phyloP scores from a whole-genome alignment of 345 rosid genomes.

The Corchorus capsularis region DNA sequence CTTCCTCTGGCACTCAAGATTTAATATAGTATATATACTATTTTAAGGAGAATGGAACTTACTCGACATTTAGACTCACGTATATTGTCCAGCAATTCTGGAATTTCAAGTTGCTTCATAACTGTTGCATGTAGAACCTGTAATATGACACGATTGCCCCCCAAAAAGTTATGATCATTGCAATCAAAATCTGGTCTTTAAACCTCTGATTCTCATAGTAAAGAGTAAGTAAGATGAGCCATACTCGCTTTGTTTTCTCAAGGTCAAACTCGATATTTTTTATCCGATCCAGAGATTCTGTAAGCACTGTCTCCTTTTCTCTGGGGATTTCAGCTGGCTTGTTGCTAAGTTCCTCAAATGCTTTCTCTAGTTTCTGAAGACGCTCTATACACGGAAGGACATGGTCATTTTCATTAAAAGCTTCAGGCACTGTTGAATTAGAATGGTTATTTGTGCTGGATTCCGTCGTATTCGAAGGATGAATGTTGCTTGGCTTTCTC shows the following conservation, averaged over 20 bases:
- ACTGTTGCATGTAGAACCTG: conserved; percentile 79
- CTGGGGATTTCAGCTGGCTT: conserved; percentile 70
- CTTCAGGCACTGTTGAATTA: conserved; percentile 22
- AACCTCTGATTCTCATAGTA: background rate
- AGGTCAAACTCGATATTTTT: conserved; percentile 87
- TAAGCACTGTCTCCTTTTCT: conserved; percentile 81
- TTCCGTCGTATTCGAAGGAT: conserved; percentile 49
- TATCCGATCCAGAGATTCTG: conserved; percentile 83
- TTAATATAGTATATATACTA: background rate
- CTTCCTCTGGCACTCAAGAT: too few relatives aligned
- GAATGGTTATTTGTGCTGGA: conserved; percentile 26
- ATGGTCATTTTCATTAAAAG: conserved; percentile 42
- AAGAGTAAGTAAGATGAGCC: conserved; percentile 19
- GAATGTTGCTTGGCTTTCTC: conserved; percentile 57
- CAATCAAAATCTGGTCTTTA: background rate
- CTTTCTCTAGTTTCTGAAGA: conserved; percentile 70
- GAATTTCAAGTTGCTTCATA: conserved; percentile 76
- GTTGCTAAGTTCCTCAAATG: conserved; percentile 56
- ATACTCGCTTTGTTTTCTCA: conserved; percentile 83
- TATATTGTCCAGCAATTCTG: conserved; percentile 58
- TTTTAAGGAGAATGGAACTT: conserved; percentile 32
- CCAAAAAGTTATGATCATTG: background rate
- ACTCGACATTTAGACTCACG: conserved; percentile 62
- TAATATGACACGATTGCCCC: conserved; percentile 17
- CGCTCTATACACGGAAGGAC: conserved; percentile 73